phyloP scores from a whole-genome alignment of 176 grass and related monocot genomes.

The Themeda triandra region DNA sequence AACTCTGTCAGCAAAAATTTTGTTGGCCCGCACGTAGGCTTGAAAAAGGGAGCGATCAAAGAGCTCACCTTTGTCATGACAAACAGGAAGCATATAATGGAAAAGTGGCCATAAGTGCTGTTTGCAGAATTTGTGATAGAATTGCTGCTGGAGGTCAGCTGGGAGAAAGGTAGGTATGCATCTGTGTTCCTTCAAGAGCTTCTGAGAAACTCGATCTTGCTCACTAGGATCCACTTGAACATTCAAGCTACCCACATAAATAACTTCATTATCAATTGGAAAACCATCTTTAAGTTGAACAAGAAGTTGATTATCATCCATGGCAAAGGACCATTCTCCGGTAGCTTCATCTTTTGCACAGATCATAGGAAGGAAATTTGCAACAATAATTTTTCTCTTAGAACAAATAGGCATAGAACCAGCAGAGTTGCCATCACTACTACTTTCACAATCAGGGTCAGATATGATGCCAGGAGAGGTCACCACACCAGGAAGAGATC shows the following conservation, averaged over 20 bases:
- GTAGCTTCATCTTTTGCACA: slow-evolving; percentile 54
- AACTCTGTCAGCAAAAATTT: slow-evolving; percentile 74
- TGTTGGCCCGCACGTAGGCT: slow-evolving; percentile 70
- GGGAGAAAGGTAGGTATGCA: slow-evolving; percentile 79
- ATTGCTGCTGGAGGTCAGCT: slow-evolving; percentile 56
- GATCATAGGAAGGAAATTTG: slow-evolving; percentile 79
- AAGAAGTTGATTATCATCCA: slow-evolving; percentile 71
- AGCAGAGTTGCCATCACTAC: slow-evolving; percentile 27
- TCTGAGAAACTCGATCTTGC: slow-evolving; percentile 69
- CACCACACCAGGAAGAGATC: slow-evolving; percentile 47
- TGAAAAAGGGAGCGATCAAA: slow-evolving; percentile 78
- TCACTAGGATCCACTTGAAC: slow-evolving; percentile 61
- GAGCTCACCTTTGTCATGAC: slow-evolving; percentile 67
- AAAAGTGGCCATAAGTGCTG: slow-evolving; percentile 85
- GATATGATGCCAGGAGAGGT: slow-evolving; percentile 47
- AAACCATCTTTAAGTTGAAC: slow-evolving; percentile 80
- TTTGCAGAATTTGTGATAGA: slow-evolving; percentile 83
- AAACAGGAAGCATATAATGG: slow-evolving; percentile 89
- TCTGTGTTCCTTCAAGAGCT: slow-evolving; percentile 54
- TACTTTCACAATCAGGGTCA: slow-evolving; percentile 43
- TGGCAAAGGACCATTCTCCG: slow-evolving; percentile 57
- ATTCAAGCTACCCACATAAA: slow-evolving; percentile 76
- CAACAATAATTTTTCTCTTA: slow-evolving; percentile 67
- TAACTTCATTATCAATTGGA: slow-evolving; percentile 45
- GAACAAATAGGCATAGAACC: slow-evolving; percentile 9